A percentile compares a stretch with the other conserved stretches of the same genome.
Conservation (phyloP, 2,329 filamentous ascomycete genomes). For the Sordariomycetes sp. region DNA sequence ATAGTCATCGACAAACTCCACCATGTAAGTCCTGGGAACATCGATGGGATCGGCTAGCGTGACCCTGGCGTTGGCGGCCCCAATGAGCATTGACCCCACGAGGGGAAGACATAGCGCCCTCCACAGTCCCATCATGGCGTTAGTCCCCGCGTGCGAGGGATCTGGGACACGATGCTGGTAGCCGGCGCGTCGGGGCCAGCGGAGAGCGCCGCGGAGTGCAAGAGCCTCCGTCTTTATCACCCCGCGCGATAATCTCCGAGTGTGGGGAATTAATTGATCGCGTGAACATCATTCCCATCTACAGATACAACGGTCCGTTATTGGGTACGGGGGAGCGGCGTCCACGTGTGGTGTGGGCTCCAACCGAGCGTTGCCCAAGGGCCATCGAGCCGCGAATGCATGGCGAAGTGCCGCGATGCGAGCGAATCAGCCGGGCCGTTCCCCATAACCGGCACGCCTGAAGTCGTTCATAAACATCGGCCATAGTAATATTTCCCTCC, state of each 20-base stretch:
- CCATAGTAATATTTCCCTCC: neutral
- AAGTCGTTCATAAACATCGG: neutral
- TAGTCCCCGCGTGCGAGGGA: neutral
- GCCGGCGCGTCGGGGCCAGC: too few species aligned
- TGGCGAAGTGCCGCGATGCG: neutral
- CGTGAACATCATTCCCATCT: neutral
- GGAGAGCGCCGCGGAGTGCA: neutral
- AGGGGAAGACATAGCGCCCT: neutral
- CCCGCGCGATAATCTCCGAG: neutral
- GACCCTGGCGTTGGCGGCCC: slow-evolving; percentile 1
- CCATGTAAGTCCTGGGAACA: slow-evolving; percentile 2
- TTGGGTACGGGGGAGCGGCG: neutral
- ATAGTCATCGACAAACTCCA: slow-evolving; percentile 4
- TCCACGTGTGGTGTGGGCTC: neutral
- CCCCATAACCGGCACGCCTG: neutral
- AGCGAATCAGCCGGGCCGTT: neutral
- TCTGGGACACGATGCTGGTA: neutral
- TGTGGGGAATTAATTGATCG: neutral
- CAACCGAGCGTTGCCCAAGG: neutral
- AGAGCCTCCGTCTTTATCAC: neutral
- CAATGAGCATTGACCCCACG: neutral
- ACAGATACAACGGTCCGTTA: neutral
- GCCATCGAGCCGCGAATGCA: neutral
- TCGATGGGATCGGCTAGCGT: neutral
- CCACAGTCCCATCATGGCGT: neutral